Evolutionary conservation across 164 flowering plant species (phyloP).

Genomic region (Umbilicus rupestris): DNA sequence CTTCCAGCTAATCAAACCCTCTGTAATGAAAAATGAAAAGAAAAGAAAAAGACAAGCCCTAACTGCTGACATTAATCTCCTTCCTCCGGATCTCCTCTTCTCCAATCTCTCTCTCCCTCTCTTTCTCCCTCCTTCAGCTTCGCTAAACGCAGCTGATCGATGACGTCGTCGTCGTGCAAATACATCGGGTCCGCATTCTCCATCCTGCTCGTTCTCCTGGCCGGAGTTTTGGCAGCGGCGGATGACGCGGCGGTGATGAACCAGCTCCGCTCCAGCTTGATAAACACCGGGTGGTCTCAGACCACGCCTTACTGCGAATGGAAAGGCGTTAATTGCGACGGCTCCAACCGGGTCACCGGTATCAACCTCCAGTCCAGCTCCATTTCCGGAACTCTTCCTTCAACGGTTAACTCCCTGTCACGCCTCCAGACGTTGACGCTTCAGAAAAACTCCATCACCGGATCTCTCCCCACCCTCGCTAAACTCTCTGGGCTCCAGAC

Average conservation of each 20-base stretch:
- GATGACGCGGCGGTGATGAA: background rate
- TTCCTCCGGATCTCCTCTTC: too few relatives aligned
- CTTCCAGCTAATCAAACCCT: too few relatives aligned
- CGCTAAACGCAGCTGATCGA: background rate
- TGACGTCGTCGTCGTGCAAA: background rate
- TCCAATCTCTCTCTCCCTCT: background rate
- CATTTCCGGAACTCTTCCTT: slow-evolving; percentile 38
- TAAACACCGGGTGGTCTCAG: background rate
- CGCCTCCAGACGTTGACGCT: slow-evolving; percentile 31
- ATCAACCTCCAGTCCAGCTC: slow-evolving; percentile 28
- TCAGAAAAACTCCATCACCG: slow-evolving; percentile 37
- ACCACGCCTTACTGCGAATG: slow-evolving; percentile 24
- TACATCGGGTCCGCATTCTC: background rate
- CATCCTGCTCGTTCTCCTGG: background rate
- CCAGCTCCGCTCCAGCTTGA: background rate
- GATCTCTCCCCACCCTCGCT: slow-evolving; percentile 39
- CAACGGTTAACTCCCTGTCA: slow-evolving; percentile 29
- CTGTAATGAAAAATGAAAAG: too few relatives aligned
- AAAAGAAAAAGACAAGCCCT: too few relatives aligned
- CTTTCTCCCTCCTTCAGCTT: background rate
- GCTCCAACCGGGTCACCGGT: slow-evolving; percentile 25
- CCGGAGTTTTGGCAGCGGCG: background rate
- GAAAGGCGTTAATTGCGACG: slow-evolving; percentile 26
- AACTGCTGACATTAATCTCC: too few relatives aligned
- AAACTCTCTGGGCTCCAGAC: slow-evolving; percentile 24